Conservation (phyloP, 176 grass and related monocot species). For the Pharus latifolius region DNA sequence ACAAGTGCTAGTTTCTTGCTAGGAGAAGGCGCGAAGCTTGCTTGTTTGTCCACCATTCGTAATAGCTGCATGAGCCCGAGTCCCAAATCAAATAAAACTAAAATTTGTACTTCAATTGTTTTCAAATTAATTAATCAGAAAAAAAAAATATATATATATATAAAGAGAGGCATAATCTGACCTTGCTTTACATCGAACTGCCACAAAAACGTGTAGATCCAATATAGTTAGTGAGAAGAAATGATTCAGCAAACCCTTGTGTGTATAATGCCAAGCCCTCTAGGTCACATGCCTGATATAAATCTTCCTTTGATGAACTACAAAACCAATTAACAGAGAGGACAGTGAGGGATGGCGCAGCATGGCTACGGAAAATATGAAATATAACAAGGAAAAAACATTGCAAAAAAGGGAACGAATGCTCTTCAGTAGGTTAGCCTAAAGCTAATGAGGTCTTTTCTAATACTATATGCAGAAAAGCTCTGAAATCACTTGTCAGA, state of each 20-base stretch:
- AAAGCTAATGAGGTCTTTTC: background rate
- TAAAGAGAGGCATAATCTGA: background rate
- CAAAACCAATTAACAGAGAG: background rate
- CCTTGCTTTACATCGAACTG: too few species aligned
- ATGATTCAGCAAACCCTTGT: too few species aligned
- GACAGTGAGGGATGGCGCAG: background rate
- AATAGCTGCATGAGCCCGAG: background rate
- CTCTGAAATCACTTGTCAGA: background rate
- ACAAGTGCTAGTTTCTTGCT: too few species aligned
- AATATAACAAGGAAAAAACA: background rate
- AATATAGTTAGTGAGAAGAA: too few species aligned
- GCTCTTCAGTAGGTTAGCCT: background rate
- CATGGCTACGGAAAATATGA: background rate
- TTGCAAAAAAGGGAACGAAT: background rate
- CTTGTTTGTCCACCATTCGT: background rate
- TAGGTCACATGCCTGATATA: too few species aligned
- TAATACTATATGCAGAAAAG: background rate
- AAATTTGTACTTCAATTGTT: background rate
- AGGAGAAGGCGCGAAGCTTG: background rate
- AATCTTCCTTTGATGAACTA: too few species aligned
- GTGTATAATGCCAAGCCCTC: too few species aligned
- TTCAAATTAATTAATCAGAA: conserved; percentile 1
- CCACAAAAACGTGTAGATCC: too few species aligned
- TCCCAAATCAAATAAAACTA: background rate
- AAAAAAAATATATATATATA: background rate